phyloP scores from a whole-genome alignment of 208 protist genomes.

The Histomonas meleagridis region DNA sequence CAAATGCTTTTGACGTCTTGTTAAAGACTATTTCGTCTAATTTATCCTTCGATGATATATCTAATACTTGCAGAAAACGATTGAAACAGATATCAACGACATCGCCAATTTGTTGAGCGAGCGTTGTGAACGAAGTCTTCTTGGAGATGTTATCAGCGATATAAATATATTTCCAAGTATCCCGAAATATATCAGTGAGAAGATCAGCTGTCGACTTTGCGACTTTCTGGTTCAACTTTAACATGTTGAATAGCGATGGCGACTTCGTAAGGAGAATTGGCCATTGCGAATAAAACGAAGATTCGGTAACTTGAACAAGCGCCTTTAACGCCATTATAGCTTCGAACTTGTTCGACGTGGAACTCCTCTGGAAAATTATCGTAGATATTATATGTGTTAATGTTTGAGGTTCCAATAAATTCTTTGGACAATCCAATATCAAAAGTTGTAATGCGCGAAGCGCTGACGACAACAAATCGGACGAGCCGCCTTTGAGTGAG shows the following conservation, averaged over 20 bases:
- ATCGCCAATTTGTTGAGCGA: slow-evolving; percentile 14
- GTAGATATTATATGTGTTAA: background rate
- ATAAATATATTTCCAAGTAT: background rate
- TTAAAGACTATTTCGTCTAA: background rate
- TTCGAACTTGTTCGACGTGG: background rate
- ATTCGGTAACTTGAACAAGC: background rate
- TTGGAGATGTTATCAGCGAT: background rate
- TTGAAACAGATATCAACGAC: background rate
- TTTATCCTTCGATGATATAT: background rate
- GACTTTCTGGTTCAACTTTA: background rate
- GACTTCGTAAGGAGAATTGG: background rate
- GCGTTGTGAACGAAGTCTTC: background rate
- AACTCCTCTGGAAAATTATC: background rate
- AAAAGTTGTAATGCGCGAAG: background rate
- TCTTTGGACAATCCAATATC: background rate
- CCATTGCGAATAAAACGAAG: background rate
- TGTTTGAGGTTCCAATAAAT: background rate
- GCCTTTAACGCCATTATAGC: slow-evolving; percentile 14
- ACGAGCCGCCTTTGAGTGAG: background rate
- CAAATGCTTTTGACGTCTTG: background rate
- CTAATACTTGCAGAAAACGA: background rate
- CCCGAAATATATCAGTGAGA: background rate
- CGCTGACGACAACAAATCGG: background rate
- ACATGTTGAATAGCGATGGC: background rate
- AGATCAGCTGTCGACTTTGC: slow-evolving; percentile 22